These are phyloP conservation scores for Amauroascus verrucosus DNA, from an alignment of 2,329 filamentous ascomycete genomes.

Conservation along the genomic window DNA sequence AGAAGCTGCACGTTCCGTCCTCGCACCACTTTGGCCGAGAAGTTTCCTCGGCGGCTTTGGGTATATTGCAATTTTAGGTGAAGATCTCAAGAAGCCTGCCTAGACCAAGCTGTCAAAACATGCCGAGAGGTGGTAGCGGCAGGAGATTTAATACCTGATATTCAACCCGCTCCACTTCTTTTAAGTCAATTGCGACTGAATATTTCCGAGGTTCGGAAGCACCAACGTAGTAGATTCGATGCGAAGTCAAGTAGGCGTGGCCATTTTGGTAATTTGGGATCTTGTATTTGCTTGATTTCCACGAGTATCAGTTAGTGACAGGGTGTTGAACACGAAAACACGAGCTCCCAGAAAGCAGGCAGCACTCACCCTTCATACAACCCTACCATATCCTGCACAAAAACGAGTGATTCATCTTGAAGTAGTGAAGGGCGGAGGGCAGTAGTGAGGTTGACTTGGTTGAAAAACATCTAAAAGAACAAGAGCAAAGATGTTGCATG, in stretches of 20 bases:
- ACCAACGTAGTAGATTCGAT: slow-evolving; percentile 91
- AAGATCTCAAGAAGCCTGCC: slow-evolving; percentile 91
- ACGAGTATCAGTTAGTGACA: slow-evolving; percentile 7
- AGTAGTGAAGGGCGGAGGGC: slow-evolving; percentile 86
- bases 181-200: slow-evolving; percentile 76
- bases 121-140: not conserved
- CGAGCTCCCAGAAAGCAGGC: not conserved
- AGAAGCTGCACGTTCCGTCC: slow-evolving; percentile 23
- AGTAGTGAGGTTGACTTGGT: slow-evolving; percentile 89
- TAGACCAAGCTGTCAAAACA: slow-evolving; percentile 26
- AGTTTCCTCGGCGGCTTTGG: slow-evolving; percentile 66
- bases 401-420: slow-evolving; percentile 86
- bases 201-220: slow-evolving; percentile 72
- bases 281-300: slow-evolving; percentile 70
- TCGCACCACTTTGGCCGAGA: slow-evolving; percentile 41
- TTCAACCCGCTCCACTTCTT: slow-evolving; percentile 81
- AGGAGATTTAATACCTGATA: slow-evolving; percentile 56
- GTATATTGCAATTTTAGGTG: slow-evolving; percentile 79
- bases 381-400: slow-evolving; percentile 94
- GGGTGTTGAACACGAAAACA: not conserved
- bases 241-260: slow-evolving; percentile 91
- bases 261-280: slow-evolving; percentile 89
- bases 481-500: slow-evolving; percentile 2
- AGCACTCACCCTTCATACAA: slow-evolving; percentile 82
- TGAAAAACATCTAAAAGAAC: slow-evolving; percentile 82